Conservation (phyloP, 306 rosid species). For the Delonix regia region DNA sequence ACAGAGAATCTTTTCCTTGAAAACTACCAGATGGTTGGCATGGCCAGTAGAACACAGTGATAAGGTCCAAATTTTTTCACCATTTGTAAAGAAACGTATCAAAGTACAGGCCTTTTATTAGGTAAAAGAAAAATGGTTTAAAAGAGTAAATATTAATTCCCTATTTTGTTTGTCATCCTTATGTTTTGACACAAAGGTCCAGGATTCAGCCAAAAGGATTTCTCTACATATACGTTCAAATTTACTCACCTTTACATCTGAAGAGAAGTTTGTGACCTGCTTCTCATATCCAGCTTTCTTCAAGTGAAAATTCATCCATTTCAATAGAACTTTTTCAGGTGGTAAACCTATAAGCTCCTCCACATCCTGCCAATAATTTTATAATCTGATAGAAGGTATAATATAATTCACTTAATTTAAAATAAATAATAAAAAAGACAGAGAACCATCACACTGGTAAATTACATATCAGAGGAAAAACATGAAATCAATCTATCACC, state of each 20-base stretch:
- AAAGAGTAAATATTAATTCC: conserved; percentile 5
- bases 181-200: background rate
- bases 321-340: conserved; percentile 88
- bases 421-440: conserved; percentile 6
- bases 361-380: conserved; percentile 72
- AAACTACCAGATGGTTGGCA: conserved; percentile 16
- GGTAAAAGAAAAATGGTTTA: conserved; percentile 5
- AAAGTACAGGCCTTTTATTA: background rate
- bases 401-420: background rate
- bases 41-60: conserved; percentile 24
- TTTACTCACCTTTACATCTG: conserved; percentile 85
- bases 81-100: background rate
- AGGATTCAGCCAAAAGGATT: conserved; percentile 2
- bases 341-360: conserved; percentile 95
- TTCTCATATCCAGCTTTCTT: conserved; percentile 95
- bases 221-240: background rate
- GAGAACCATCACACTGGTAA: conserved; percentile 17
- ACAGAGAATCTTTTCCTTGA: conserved; percentile 20
- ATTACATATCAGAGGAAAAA: conserved; percentile 21
- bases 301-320: conserved; percentile 99
- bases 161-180: background rate
- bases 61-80: conserved; percentile 30
- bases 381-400: conserved; percentile 9
- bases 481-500: conserved; percentile 49
- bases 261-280: conserved; percentile 92